A percentile compares a stretch with the other conserved stretches of the same genome.
These are phyloP conservation scores for Spergularia bocconei DNA, from an alignment of 148 eudicot genomes.

Conservation along the genomic window DNA sequence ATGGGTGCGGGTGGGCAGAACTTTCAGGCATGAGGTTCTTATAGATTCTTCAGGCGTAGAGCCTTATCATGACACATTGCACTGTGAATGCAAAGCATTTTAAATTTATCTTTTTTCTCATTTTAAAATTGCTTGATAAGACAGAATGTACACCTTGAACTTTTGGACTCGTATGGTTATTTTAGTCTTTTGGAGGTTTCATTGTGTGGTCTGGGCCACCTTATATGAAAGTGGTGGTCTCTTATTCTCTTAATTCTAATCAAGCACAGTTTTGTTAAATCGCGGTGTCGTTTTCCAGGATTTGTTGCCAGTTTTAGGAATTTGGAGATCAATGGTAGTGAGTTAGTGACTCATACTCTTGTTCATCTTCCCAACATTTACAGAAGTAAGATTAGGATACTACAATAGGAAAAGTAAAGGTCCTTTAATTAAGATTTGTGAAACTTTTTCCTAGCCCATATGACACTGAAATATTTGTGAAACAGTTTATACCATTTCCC, in stretches of 20 bases:
- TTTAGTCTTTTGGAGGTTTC: conserved; percentile 11
- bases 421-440: not conserved
- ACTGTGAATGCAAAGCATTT: not conserved
- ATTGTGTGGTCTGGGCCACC: conserved; percentile 23
- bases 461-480: not conserved
- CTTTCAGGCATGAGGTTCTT: conserved; percentile 2
- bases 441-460: not conserved
- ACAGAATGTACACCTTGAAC: conserved; percentile 19
- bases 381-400: not conserved
- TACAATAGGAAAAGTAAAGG: not conserved
- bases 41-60: conserved; percentile 19
- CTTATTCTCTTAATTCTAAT: not conserved
- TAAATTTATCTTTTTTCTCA: conserved; percentile 3
- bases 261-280: conserved; percentile 11
- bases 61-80: conserved; percentile 30
- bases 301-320: not conserved
- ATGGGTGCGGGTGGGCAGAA: conserved; percentile 7
- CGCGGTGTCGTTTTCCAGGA: conserved; percentile 2
- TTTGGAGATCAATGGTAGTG: not conserved
- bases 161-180: conserved; percentile 6
- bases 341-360: too few species aligned
- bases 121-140: conserved; percentile 21
- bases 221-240: conserved; percentile 20
- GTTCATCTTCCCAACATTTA: too few species aligned
- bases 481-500: conserved; percentile 5